These are phyloP conservation scores for Salvia hispanica DNA, from an alignment of 257 asterid species.

Conservation along the genomic window DNA sequence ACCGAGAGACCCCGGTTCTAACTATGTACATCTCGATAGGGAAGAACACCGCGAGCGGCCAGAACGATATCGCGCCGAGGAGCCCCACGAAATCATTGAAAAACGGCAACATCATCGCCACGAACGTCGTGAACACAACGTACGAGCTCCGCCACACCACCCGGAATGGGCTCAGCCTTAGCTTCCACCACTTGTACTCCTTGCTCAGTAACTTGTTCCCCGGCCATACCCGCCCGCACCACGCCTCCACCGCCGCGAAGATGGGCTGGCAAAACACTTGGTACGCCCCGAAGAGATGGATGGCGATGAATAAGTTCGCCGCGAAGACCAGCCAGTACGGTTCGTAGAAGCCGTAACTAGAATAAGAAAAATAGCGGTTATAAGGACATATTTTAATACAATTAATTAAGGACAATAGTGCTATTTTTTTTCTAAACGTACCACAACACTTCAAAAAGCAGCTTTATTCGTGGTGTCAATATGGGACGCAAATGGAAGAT, in stretches of 20 bases:
- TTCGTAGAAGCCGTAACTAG: conserved; percentile 56
- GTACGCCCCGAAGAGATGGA: conserved; percentile 78
- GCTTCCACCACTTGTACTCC: conserved; percentile 32
- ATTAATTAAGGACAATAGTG: too few species aligned
- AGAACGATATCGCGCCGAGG: conserved; percentile 62
- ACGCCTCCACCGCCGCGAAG: conserved; percentile 51
- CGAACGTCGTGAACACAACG: conserved; percentile 45
- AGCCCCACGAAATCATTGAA: conserved; percentile 76
- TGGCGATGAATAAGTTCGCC: conserved; percentile 58
- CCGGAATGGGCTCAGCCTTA: conserved; percentile 46
- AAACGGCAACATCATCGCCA: conserved; percentile 70
- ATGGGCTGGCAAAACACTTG: conserved; percentile 72
- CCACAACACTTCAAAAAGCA: too few species aligned
- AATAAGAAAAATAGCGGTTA: too few species aligned
- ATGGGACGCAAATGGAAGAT: too few species aligned
- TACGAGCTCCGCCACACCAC: conserved; percentile 61
- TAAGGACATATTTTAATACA: too few species aligned
- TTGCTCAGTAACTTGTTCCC: conserved; percentile 32
- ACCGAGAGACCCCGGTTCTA: conserved; percentile 35
- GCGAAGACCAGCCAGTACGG: conserved; percentile 68
- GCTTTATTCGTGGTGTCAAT: too few species aligned
- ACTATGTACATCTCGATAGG: conserved; percentile 65
- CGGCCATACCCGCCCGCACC: conserved; percentile 43
- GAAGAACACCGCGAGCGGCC: conserved; percentile 66
- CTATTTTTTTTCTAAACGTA: too few species aligned